phyloP scores from a whole-genome alignment of 202 grass and related monocot species.

The Setaria viridis region DNA sequence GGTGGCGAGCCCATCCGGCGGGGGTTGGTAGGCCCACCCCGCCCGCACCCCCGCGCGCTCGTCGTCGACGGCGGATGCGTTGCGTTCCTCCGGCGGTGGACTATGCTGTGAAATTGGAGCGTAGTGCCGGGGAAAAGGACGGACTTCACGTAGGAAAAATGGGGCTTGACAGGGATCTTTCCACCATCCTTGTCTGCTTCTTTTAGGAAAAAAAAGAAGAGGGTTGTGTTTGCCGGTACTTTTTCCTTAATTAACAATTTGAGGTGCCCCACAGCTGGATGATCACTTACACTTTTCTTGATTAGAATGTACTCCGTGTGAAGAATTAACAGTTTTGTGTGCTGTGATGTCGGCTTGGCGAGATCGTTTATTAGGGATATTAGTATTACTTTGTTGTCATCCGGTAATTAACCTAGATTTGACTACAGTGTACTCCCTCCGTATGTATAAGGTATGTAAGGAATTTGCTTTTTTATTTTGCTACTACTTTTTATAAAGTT shows the following conservation, averaged over 20 bases:
- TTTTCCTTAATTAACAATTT: not conserved
- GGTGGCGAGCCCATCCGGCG: conserved; percentile 31
- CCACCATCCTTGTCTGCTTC: not conserved
- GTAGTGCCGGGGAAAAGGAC: conserved; percentile 2
- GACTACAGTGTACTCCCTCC: no score
- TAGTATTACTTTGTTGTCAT: not conserved
- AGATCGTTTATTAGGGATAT: not conserved
- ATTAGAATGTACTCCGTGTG: not conserved
- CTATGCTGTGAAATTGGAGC: not conserved
- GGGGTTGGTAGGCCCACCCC: conserved; percentile 40
- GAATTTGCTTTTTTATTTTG: no score
- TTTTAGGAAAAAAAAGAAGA: not conserved
- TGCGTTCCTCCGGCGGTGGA: conserved; percentile 29
- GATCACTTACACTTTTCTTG: not conserved
- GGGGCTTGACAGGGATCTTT: conserved; percentile 11
- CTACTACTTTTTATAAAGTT: no score
- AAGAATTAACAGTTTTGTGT: not conserved
- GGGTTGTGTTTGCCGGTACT: not conserved
- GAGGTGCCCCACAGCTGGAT: not conserved
- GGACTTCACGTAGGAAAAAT: not conserved
- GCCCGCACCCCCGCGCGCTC: not conserved
- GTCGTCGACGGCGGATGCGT: conserved; percentile 24
- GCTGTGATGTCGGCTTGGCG: not conserved
- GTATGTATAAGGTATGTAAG: no score
- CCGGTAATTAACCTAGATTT: no score